Evolutionary conservation across 169 alveolate genomes (phyloP).

Genomic region (Cryptosporidium baileyi): DNA sequence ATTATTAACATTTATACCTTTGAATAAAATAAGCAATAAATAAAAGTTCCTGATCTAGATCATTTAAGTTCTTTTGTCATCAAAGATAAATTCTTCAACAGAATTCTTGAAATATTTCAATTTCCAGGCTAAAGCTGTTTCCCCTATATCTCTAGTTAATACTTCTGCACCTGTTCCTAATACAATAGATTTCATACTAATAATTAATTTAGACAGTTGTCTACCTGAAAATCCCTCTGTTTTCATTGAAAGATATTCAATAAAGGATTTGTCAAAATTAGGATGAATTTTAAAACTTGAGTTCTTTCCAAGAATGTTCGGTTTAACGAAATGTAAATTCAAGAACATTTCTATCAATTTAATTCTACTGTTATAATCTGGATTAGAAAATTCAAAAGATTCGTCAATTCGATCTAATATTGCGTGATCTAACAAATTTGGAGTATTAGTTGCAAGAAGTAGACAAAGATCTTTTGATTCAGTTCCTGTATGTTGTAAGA

Average conservation of each 20-base stretch:
- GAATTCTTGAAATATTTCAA: not conserved
- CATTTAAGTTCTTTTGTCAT: too few relatives aligned
- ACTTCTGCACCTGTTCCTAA: constrained; percentile 80
- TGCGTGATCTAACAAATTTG: constrained; percentile 92
- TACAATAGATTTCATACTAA: constrained; percentile 81
- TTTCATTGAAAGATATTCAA: constrained; percentile 83
- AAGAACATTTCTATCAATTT: constrained; percentile 90
- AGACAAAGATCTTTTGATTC: constrained; percentile 90
- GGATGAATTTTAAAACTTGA: constrained; percentile 73
- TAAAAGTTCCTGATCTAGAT: too few relatives aligned
- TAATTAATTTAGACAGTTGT: constrained; percentile 88
- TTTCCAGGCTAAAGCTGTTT: constrained; percentile 80
- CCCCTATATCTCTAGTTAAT: constrained; percentile 81
- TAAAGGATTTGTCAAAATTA: constrained; percentile 79
- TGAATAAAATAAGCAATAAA: too few relatives aligned
- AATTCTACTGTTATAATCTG: constrained; percentile 87
- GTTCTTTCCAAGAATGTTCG: constrained; percentile 47
- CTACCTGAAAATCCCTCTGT: constrained; percentile 95
- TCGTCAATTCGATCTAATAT: constrained; percentile 94
- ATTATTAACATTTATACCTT: too few relatives aligned
- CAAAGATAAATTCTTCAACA: too few relatives aligned
- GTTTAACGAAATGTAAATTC: constrained; percentile 84
- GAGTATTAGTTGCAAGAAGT: constrained; percentile 94
- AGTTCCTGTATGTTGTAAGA: constrained; percentile 96
- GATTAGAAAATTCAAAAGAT: constrained; percentile 91